phyloP scores from a whole-genome alignment of 176 grass and related monocot species.

The Oryza longistaminata region DNA sequence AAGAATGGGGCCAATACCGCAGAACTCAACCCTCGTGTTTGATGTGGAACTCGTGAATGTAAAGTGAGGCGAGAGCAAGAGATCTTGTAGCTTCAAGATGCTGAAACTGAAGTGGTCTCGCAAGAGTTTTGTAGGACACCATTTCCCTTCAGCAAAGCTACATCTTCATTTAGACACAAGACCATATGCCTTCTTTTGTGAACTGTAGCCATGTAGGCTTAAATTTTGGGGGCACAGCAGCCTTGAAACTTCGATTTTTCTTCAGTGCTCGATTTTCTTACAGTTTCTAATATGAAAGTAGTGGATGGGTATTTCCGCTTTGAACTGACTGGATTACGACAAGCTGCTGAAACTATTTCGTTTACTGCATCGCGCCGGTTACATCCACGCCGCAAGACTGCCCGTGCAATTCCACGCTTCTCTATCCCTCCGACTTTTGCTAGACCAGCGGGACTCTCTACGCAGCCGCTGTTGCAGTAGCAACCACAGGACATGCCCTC shows the following conservation, averaged over 20 bases:
- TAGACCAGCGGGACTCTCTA: no score
- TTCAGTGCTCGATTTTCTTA: not conserved
- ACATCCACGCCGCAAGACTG: no score
- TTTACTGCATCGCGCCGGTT: no score
- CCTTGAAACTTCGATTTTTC: not conserved
- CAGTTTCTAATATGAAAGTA: not conserved
- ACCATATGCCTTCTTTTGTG: not conserved
- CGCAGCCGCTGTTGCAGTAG: no score
- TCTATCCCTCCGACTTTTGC: no score
- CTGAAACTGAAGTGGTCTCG: conserved; percentile 16
- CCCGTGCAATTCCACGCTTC: no score
- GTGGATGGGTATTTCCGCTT: not conserved
- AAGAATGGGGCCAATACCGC: conserved; percentile 52
- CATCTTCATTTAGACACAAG: not conserved
- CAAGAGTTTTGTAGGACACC: conserved; percentile 25
- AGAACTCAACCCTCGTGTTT: conserved; percentile 87
- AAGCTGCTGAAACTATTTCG: not conserved
- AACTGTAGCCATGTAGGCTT: not conserved
- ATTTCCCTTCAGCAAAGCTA: not conserved
- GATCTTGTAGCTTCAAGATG: not conserved
- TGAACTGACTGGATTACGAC: not conserved
- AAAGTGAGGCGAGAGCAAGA: conserved; percentile 35
- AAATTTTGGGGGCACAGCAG: not conserved
- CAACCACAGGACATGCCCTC: no score
- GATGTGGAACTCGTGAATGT: conserved; percentile 80